A percentile compares a stretch with the other conserved stretches of the same genome.
Evolutionary conservation across 2,329 filamentous ascomycete species (phyloP).

Genomic region (Hypoxylon sp.): DNA sequence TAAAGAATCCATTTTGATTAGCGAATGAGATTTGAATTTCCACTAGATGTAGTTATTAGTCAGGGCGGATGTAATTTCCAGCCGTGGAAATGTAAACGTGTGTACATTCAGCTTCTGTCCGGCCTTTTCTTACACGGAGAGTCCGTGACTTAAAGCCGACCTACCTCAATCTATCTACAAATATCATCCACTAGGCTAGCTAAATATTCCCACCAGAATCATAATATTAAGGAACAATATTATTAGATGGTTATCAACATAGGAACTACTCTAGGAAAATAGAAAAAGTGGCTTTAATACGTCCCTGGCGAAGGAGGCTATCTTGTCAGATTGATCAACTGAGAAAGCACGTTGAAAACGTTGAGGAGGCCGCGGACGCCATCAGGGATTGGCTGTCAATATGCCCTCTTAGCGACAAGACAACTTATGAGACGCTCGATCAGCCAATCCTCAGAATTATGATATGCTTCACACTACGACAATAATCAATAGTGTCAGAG

Average conservation of each 20-base stretch:
- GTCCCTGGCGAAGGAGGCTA: not conserved
- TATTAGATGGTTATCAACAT: not conserved
- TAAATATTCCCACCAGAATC: constrained; percentile 1
- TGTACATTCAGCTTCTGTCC: not conserved
- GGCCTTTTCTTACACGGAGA: too few relatives aligned
- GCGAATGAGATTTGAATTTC: not conserved
- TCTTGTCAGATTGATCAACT: not conserved
- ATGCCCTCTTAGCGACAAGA: too few relatives aligned
- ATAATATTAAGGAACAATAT: constrained; percentile 13
- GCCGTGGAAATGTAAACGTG: not conserved
- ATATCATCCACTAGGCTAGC: constrained; percentile 6
- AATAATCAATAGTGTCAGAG: too few relatives aligned
- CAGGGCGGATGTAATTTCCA: not conserved
- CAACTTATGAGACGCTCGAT: too few relatives aligned
- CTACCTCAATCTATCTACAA: constrained; percentile 5
- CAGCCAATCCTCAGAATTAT: too few relatives aligned
- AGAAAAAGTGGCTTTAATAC: not conserved
- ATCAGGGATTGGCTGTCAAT: not conserved
- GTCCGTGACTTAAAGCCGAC: not conserved
- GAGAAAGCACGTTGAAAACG: not conserved
- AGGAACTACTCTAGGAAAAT: not conserved
- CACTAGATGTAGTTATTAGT: not conserved
- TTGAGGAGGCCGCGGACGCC: not conserved
- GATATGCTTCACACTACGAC: too few relatives aligned
- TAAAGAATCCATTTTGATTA: constrained; percentile 3